Percentiles rank a stretch among this genome's conserved stretches.
Evolutionary conservation across 129 eudicot genomes (phyloP).

Genomic region (Oenanthe sinensis): DNA sequence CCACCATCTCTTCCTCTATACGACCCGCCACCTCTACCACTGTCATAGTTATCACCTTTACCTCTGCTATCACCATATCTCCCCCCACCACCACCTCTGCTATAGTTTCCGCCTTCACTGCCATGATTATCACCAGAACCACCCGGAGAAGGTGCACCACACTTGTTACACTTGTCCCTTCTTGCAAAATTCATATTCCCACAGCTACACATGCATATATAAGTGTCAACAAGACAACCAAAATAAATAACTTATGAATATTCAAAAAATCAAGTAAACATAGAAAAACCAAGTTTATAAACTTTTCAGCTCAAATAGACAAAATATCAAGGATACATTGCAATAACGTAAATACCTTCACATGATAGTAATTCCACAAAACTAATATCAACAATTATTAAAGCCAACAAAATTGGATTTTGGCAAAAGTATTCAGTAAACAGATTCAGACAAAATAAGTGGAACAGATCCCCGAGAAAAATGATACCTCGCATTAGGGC

Average conservation of each 20-base stretch:
- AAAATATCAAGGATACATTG: neutral
- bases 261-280: neutral
- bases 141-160: conserved; percentile 76
- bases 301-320: neutral
- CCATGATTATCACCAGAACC: conserved; percentile 42
- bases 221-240: conserved; percentile 18
- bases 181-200: conserved; percentile 94
- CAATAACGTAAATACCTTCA: neutral
- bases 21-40: conserved; percentile 56
- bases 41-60: conserved; percentile 39
- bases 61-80: conserved; percentile 41
- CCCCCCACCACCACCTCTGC: conserved; percentile 32
- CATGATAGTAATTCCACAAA: neutral
- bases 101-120: conserved; percentile 11
- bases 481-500: conserved; percentile 77
- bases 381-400: neutral
- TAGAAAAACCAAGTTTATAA: neutral
- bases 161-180: conserved; percentile 86
- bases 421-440: neutral
- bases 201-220: conserved; percentile 52
- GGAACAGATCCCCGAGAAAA: neutral
- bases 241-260: neutral
- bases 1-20: conserved; percentile 74
- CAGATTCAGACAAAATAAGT: neutral
- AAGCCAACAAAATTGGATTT: neutral